A percentile compares a stretch with the other conserved stretches of the same genome.
Conservation (phyloP, 192 early-diverging fungal species). For the Coemansia sp. region DNA sequence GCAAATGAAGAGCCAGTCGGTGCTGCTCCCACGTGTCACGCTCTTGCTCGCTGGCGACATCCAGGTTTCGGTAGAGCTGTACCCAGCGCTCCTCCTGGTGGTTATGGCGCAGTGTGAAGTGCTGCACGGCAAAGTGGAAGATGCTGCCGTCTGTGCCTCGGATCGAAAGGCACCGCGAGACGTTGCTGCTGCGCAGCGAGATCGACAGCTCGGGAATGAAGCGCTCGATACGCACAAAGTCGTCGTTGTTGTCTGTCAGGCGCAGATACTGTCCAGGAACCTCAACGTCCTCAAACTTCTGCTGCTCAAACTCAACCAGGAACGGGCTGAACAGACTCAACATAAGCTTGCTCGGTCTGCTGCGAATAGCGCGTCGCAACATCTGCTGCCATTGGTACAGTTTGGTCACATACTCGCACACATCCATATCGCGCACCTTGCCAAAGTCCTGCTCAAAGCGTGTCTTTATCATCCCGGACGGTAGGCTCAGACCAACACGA, state of each 20-base stretch:
- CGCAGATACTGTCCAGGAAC: slow-evolving; percentile 96
- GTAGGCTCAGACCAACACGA: slow-evolving; percentile 87
- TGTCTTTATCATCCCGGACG: slow-evolving; percentile 61
- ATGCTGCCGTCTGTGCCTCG: slow-evolving; percentile 89
- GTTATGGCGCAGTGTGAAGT: slow-evolving; percentile 85
- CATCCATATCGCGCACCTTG: slow-evolving; percentile 72
- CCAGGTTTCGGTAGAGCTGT: slow-evolving; percentile 92
- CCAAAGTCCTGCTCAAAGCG: slow-evolving; percentile 95
- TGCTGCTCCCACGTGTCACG: slow-evolving; percentile 75
- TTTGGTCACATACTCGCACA: slow-evolving; percentile 79
- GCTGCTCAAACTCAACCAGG: slow-evolving; percentile 97
- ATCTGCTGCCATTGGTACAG: slow-evolving; percentile 93
- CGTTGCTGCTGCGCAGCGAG: slow-evolving; percentile 71
- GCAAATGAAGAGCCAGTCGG: slow-evolving; percentile 80
- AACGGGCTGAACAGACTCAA: slow-evolving; percentile 89
- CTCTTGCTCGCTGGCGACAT: slow-evolving; percentile 74
- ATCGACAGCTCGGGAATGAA: slow-evolving; percentile 92
- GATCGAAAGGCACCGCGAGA: slow-evolving; percentile 79
- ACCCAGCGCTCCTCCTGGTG: slow-evolving; percentile 94
- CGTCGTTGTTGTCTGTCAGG: slow-evolving; percentile 78
- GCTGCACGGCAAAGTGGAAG: slow-evolving; percentile 92
- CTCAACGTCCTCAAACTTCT: slow-evolving; percentile 99
- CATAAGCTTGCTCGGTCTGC: slow-evolving; percentile 77
- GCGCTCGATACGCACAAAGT: slow-evolving; percentile 94
- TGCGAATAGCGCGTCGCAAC: slow-evolving; percentile 82